These are phyloP conservation scores for Cicer cuneatum DNA, from an alignment of 306 rosid genomes.

Conservation along the genomic window DNA sequence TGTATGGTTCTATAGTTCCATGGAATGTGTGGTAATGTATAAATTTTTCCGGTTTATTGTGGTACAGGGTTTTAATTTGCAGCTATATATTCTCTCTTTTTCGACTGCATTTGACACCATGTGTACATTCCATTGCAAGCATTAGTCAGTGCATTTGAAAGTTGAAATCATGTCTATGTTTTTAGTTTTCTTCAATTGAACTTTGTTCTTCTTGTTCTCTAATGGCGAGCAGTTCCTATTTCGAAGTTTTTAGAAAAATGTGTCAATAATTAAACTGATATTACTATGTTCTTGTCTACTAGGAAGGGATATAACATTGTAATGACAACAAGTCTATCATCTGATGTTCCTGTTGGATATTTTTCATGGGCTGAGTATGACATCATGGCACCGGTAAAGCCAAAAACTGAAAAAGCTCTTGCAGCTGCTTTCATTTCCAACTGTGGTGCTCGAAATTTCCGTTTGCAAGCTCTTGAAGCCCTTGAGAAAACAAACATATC, in stretches of 20 bases:
- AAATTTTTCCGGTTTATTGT: conserved; percentile 6
- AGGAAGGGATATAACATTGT: conserved; percentile 84
- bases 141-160: conserved; percentile 29
- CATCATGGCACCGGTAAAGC: conserved; percentile 84
- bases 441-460: conserved; percentile 94
- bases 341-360: conserved; percentile 98
- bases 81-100: neutral
- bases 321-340: conserved; percentile 98
- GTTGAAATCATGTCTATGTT: neutral
- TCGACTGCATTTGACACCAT: conserved; percentile 26
- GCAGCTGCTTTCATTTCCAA: conserved; percentile 99
- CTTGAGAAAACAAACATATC: conserved; percentile 68
- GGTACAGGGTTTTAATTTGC: conserved; percentile 29
- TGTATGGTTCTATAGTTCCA: conserved; percentile 26
- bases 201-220: conserved; percentile 24
- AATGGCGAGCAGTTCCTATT: conserved; percentile 22
- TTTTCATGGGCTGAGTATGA: conserved; percentile 99
- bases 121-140: conserved; percentile 24
- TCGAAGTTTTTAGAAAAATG: conserved; percentile 3
- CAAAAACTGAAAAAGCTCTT: conserved; percentile 84
- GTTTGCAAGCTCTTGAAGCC: conserved; percentile 92
- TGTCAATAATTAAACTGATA: conserved; percentile 44
- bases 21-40: conserved; percentile 34
- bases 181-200: conserved; percentile 4
- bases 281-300: conserved; percentile 39